Conservation (phyloP, 2,329 filamentous ascomycete species). For the Xylariaceae sp. region DNA sequence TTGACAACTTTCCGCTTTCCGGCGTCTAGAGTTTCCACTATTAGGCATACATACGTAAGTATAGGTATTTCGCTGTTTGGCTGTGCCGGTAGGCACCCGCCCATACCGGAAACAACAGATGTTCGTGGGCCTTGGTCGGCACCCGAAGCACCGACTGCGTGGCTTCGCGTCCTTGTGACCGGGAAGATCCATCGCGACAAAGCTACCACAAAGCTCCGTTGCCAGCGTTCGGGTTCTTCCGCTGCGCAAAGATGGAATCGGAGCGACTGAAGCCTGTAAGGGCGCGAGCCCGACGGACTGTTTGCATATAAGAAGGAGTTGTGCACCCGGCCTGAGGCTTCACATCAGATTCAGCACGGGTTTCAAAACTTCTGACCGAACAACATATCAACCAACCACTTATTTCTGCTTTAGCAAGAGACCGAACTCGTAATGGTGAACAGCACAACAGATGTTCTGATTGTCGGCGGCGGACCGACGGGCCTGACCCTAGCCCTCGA, state of each 20-base stretch:
- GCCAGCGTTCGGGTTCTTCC: too few relatives aligned
- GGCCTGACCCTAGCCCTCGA: slow-evolving; percentile 30
- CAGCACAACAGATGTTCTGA: slow-evolving; percentile 20
- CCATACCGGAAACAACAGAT: not conserved
- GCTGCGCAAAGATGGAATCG: not conserved
- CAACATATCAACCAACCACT: too few relatives aligned
- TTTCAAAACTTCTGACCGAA: too few relatives aligned
- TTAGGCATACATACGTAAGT: too few relatives aligned
- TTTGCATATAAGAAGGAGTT: not conserved
- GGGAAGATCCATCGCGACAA: not conserved
- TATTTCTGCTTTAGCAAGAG: not conserved
- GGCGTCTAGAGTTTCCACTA: too few relatives aligned
- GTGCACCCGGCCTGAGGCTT: not conserved
- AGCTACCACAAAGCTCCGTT: too few relatives aligned
- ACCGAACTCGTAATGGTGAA: not conserved
- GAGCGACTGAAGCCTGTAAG: not conserved
- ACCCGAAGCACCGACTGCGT: not conserved
- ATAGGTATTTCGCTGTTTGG: too few relatives aligned
- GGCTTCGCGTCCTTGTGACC: not conserved
- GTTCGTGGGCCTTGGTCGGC: not conserved
- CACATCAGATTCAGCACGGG: too few relatives aligned
- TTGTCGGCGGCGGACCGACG: slow-evolving; percentile 32
- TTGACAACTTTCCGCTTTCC: too few relatives aligned
- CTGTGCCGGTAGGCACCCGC: too few relatives aligned
- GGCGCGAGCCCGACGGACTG: not conserved